Base-by-base conservation (phyloP, 148 eudicot species). In the Bassia scoparia region DNA sequence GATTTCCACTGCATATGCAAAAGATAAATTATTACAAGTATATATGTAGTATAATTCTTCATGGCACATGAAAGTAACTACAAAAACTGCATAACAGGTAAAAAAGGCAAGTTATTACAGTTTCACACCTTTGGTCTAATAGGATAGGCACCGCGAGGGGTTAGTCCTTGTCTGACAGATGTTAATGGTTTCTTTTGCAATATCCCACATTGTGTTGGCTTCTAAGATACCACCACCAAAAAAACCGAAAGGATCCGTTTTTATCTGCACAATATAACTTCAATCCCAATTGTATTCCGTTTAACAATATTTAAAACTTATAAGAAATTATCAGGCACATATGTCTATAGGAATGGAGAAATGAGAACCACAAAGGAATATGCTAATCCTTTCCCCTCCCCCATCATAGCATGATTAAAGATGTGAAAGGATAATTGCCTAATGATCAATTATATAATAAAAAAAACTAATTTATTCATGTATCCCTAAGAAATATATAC, bases 181-280 rank as follows among this genome's bases (percentile, higher is more conserved):
- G 64, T 71, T 73, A 35, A 76, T 83, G 65, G 89, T 87, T 86
- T 84, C 85, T 27, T 75, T 83, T 18, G 86, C 89, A 68, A 89
- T 84, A 78, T 89, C 91, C 97, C 97, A 89, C 54, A 56, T 83
- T 72, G 77, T 82, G 67, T 91, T 86, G 67, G 87, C 89, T 86
- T 84, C 88, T 37, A 91, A 88, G 69, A 91, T 91, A 61, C 93
- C 97, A 74, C 97, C 97, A 91, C 97, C 87, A 91, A 73, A 64
- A 91, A 89, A 79, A 91, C 77, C 12, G 91, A 72, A 89, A 91
- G 37, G 84, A 63, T 33, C 76, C 83, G 49, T 71, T 83, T 71
- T 88, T 89, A 87, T 87, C 97, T 91, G 89, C 91, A 86, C 71
- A 76, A 81, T 44, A 79, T 73, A 56, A 72, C 72, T 50, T 59